Percentiles rank a stretch among this genome's conserved stretches.
These are phyloP conservation scores for Flaveria brownii DNA, from an alignment of 129 eudicot genomes.

Conservation along the genomic window DNA sequence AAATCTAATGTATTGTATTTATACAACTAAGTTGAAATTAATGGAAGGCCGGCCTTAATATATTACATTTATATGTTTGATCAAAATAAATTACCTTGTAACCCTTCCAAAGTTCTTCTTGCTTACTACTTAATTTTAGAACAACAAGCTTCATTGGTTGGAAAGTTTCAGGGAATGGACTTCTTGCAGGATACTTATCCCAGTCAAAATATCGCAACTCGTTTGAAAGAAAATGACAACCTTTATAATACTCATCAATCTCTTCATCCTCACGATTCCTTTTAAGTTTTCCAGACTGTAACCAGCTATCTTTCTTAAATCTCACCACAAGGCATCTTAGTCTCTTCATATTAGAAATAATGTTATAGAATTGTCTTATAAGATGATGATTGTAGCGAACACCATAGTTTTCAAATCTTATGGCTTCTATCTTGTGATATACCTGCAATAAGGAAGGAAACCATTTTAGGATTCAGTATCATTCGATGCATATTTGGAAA, in stretches of 20 bases:
- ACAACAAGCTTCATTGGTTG: neutral
- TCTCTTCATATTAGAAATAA: neutral
- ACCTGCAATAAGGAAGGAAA: neutral
- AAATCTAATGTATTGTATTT: too few species aligned
- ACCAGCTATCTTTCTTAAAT: too few species aligned
- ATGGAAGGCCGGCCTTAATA: too few species aligned
- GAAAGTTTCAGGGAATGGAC: neutral
- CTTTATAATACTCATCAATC: too few species aligned
- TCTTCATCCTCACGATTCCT: too few species aligned
- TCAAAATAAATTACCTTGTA: neutral
- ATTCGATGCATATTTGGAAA: too few species aligned
- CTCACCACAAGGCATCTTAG: neutral
- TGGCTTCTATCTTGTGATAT: neutral
- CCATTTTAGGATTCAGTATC: too few species aligned
- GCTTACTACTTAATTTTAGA: neutral
- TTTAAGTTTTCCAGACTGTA: too few species aligned
- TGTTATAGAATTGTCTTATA: too few species aligned
- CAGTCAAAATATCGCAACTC: neutral
- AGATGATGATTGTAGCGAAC: neutral
- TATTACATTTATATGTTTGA: too few species aligned
- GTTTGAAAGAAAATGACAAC: neutral
- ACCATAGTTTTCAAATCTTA: too few species aligned
- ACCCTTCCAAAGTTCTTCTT: neutral
- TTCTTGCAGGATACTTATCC: neutral
- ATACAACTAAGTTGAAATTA: too few species aligned